These are phyloP conservation scores for Clarireedia homoeocarpa DNA, from an alignment of 2,329 filamentous ascomycete genomes.

Conservation along the genomic window DNA sequence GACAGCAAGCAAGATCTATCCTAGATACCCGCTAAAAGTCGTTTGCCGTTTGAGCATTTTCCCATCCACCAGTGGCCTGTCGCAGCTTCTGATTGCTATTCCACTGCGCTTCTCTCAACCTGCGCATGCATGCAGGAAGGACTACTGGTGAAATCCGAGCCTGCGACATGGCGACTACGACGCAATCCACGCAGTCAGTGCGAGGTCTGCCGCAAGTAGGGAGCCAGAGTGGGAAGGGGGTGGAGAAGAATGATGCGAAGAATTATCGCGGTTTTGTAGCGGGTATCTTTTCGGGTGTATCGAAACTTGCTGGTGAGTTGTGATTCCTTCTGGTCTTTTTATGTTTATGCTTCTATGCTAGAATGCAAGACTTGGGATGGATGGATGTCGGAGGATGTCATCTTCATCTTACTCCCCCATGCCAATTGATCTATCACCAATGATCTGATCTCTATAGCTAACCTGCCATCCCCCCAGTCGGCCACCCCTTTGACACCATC, in stretches of 20 bases:
- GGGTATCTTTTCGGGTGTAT: conserved; percentile 89
- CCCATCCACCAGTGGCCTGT: no score
- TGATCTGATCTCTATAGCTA: not conserved
- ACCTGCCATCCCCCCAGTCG: conserved; percentile 33
- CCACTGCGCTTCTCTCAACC: no score
- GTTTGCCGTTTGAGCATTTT: no score
- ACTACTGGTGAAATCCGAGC: not conserved
- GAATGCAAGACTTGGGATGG: not conserved
- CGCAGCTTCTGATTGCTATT: no score
- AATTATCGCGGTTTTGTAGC: conserved; percentile 91
- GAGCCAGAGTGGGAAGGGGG: conserved; percentile 11
- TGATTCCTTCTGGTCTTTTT: not conserved
- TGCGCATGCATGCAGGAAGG: not conserved
- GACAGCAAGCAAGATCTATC: no score
- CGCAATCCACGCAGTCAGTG: not conserved
- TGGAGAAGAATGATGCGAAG: conserved; percentile 33
- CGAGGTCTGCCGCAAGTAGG: not conserved
- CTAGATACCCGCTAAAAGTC: no score
- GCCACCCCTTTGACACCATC: conserved; percentile 84
- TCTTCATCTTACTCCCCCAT: not conserved
- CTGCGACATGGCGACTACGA: not conserved
- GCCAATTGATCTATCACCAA: no score
- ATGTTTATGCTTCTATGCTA: not conserved
- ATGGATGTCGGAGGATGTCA: not conserved
- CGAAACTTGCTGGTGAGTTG: conserved; percentile 70